Evolutionary conservation across 768 basidiomycete genomes (phyloP), one percentile per base, ranked within the genome.

Genomic region (Pleurotus tuber-regium): DNA sequence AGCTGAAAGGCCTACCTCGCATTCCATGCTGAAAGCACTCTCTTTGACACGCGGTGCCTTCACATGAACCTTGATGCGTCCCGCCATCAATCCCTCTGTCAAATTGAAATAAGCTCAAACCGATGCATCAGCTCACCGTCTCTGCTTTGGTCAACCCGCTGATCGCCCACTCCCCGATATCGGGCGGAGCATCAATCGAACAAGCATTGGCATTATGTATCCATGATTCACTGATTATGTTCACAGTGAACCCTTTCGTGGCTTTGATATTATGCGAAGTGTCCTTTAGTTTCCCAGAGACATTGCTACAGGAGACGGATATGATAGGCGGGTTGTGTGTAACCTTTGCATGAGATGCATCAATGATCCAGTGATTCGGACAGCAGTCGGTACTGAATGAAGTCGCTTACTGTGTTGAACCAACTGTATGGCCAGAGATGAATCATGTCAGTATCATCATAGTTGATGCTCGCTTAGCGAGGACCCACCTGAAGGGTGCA

Each of bases 151-250:
- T 84, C 52, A 85, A 62, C 10, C 85, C 86, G 41, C 80, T 81
- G 36, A 86, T 61, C 4, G 66, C 67, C 86, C 86, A 87, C 64
- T 84, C 82, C 50, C 76, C 74, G 23, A 78, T 66, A 14, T 75
- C 67, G 5, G 65, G 64, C 6, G 82, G 84, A 3, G 80, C 71
- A 52, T 85, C 75, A n/a, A 82, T 70, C 1, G 75, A 70, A 41
- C 70, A 65, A 19, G 64, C 63, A 55, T 85, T 86, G 3, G 84
- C 82, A 7, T 80, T 76, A 51, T 78, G 76, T 30, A 80, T 60
- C 68, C 81, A 86, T 0, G 86, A 74, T 63, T 89, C 84, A 57
- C 85, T 87, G 63, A 92, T 86, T 41, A 87, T 82, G 56, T 85
- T 87, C 35, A 86, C 80, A 3, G 82, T 83, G 62, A 90, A 92